Percentiles rank a stretch among this genome's conserved stretches.
These are phyloP conservation scores for Berkeleyomyces basicola DNA, from an alignment of 2,329 filamentous ascomycete genomes.

Conservation along the genomic window DNA sequence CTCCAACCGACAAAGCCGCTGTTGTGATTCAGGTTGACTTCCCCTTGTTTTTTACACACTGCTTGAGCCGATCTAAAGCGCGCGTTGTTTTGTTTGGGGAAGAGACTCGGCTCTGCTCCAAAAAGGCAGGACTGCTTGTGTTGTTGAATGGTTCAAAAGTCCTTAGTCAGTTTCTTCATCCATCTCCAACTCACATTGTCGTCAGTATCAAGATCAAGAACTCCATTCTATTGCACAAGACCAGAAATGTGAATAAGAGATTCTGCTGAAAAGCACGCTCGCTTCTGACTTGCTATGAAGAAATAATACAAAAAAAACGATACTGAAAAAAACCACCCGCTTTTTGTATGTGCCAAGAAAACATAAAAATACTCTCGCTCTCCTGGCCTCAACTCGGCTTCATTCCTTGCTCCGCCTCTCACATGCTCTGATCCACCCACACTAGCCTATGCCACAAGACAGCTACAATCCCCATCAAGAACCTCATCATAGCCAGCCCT, in stretches of 20 bases:
- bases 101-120: neutral
- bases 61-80: neutral
- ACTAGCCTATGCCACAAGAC: conserved; percentile 11
- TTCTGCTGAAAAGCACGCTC: neutral
- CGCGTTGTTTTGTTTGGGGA: neutral
- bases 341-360: neutral
- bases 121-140: neutral
- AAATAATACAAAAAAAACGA: too few species aligned
- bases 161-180: neutral
- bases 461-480: conserved; percentile 14
- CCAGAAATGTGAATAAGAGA: too few species aligned
- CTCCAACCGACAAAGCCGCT: too few species aligned
- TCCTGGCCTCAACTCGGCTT: neutral
- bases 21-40: neutral
- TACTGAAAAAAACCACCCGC: neutral
- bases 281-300: neutral
- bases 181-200: neutral
- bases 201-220: neutral
- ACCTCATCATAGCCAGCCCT: conserved; percentile 14
- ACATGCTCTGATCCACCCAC: neutral
- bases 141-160: neutral
- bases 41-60: neutral
- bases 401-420: neutral
- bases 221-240: too few species aligned
- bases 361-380: neutral